Evolutionary conservation across 371 early-diverging fungal genomes (phyloP), one percentile per base, ranked within the genome.

Genomic region (Haplosporangium sp.): DNA sequence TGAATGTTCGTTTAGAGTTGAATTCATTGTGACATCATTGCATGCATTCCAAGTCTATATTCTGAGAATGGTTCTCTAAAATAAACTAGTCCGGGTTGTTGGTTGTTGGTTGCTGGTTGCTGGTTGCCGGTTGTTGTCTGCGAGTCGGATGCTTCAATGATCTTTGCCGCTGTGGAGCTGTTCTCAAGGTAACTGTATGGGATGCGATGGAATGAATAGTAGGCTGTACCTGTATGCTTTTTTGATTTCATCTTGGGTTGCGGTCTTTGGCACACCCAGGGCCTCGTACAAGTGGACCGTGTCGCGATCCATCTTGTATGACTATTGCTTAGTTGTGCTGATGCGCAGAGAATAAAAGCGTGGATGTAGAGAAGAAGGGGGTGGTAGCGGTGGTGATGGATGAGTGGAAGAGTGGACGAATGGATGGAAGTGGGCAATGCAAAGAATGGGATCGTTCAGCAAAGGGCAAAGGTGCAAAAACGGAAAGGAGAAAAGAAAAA

Each of bases 201-300:
- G 29, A 1, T 29, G 29, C 29, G 29, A 29, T 29, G 29, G 29
- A 29, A 29, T 46, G 46, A 46, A 10, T 10, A 45, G 46, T 46
- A 18, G 14, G 50, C 20, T 57, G 54, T 71, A 79, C 79, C 79
- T 79, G 83, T 87, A 93, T 21, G 93, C 91, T 67, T 87, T 87
- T 80, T 91, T 92, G 61, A 95, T 87, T 57, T 94, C 92, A 16
- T 83, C 85, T 41, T 84, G 82, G 21, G 91, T 87, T 14, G 94
- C 87, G 13, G 77, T 74, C 66, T 85, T 84, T n/a, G 83, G 76
- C 18, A 95, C 83, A 1, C 87, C 90, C n/a, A 95, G 82, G 41
- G 84, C 81, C 55, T 84, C 83, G 64, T 92, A 92, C 42, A 91
- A 81, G 63, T 83, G 83, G 43, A 73, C 76, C 55, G 81, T 84